Base-by-base conservation (phyloP, 1,284 basidiomycete species). In the Ustilago sp. region DNA sequence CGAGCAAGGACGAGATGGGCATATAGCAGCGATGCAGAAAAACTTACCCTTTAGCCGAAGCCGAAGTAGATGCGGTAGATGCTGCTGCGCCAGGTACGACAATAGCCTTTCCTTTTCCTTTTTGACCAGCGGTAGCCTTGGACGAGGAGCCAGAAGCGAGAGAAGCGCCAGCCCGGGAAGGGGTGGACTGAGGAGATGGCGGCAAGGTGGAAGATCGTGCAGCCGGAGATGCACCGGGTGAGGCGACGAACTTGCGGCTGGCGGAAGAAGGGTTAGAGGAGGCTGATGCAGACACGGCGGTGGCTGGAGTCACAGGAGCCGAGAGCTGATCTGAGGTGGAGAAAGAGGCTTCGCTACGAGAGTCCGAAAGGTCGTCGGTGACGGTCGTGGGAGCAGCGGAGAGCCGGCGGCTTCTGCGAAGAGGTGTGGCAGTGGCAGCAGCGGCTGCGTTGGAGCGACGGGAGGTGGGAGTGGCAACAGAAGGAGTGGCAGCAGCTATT, bases 201-300 rank as follows among this genome's bases (percentile, higher is more conserved):
- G 65, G 57, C 70, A 73, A 68, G 65, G 70, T 73, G 64, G 61
- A 63, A 61, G 61, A 58, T 35, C 54, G 62, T 19, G 65, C 60
- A 39, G 62, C 65, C 53, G 58, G 70, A 36, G 61, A 73, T 36
- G 52, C n/a, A 54, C 70, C 57, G 32, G 70, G 58, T 17, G 70
- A 64, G 39, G 61, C 41, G 39, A 28, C 41, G 11, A 55, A 64
- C 51, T 73, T 68, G 65, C 65, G 65, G 48, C 58, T 63, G 31
- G 55, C 53, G 52, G 70, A 63, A 15, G 70, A 61, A 61, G 65
- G 70, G 19, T 58, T 55, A 41, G 70, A 73, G 54, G 61, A 23
- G 23, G 23, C 23, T 28, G 54, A 61, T 12, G 70, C 38, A 7
- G 70, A 73, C 12, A 59, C 41, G 23, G 51, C 70, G 6, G 70